Percentiles rank a stretch among this genome's conserved stretches.
phyloP scores from a whole-genome alignment of 1,284 basidiomycete genomes.

The Gomphus bonarii region DNA sequence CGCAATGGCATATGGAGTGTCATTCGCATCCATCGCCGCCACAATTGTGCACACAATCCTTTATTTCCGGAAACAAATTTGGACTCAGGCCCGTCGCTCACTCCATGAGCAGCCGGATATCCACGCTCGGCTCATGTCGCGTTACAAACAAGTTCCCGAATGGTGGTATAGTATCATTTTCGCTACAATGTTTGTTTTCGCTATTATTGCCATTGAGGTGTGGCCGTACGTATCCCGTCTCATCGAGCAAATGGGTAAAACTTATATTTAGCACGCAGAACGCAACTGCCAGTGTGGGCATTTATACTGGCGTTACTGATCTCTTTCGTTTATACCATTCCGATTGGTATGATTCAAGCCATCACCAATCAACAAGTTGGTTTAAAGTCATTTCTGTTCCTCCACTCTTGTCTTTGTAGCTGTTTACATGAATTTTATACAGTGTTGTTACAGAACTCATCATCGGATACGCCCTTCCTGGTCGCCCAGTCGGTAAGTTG shows the following conservation, averaged over 20 bases:
- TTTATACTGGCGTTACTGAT: conserved; percentile 29
- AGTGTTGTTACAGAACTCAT: conserved; percentile 39
- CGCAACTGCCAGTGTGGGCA: conserved; percentile 56
- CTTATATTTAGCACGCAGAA: conserved; percentile 16
- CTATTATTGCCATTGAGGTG: conserved; percentile 57
- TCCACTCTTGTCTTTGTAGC: neutral
- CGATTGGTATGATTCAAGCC: conserved; percentile 45
- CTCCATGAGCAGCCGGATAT: conserved; percentile 70
- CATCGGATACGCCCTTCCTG: conserved; percentile 41
- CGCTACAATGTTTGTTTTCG: conserved; percentile 46
- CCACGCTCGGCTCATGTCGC: conserved; percentile 70
- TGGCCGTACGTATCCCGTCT: conserved; percentile 30
- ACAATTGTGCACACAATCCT: conserved; percentile 49
- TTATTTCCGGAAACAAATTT: conserved; percentile 68
- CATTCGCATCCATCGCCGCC: conserved; percentile 59
- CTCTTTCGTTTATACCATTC: conserved; percentile 37
- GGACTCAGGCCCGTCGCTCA: conserved; percentile 45
- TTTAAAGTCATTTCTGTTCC: conserved; percentile 20
- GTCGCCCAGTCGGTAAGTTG: conserved; percentile 28
- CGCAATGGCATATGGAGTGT: conserved; percentile 57
- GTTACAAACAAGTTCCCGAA: conserved; percentile 67
- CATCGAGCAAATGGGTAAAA: neutral
- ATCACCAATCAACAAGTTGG: conserved; percentile 34
- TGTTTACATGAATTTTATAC: neutral
- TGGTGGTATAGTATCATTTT: conserved; percentile 31